Conservation (phyloP, 352 stramenopile genomes). For the Sclerospora graminicola region DNA sequence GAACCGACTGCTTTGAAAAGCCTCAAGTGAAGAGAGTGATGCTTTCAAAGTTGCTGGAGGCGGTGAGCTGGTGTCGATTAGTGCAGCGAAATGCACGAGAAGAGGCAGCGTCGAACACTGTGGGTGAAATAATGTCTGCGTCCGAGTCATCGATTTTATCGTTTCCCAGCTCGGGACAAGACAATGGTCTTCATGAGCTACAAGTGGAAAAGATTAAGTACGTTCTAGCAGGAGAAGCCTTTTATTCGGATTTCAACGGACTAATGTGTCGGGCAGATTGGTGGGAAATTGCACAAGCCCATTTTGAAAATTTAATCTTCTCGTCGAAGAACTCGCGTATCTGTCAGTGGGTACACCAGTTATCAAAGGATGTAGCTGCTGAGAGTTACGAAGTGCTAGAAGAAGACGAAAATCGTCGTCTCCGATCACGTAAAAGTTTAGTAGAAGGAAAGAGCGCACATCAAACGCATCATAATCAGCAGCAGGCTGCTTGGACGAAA, state of each 20-base stretch:
- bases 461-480: constrained; percentile 2
- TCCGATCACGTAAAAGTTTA: constrained; percentile 8
- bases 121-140: constrained; percentile 15
- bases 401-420: constrained; percentile 15
- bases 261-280: constrained; percentile 68
- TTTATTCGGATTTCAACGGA: constrained; percentile 76
- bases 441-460: background rate
- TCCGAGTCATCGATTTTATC: constrained; percentile 12
- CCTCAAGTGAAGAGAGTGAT: constrained; percentile 47
- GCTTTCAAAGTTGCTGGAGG: constrained; percentile 65
- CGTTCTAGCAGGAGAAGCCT: constrained; percentile 67
- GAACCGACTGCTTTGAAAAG: constrained; percentile 50
- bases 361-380: constrained; percentile 50
- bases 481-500: constrained; percentile 41
- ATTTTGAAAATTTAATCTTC: constrained; percentile 84
- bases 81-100: constrained; percentile 70
- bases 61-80: constrained; percentile 77
- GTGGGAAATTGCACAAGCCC: constrained; percentile 77
- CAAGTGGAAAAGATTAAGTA: constrained; percentile 69
- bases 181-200: constrained; percentile 39
- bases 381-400: constrained; percentile 55
- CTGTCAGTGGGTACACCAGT: constrained; percentile 54
- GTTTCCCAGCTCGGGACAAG: constrained; percentile 14
- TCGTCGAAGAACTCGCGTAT: constrained; percentile 52
- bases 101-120: constrained; percentile 44